Conservation (phyloP, 257 asterid species). For the Verbena officinalis region DNA sequence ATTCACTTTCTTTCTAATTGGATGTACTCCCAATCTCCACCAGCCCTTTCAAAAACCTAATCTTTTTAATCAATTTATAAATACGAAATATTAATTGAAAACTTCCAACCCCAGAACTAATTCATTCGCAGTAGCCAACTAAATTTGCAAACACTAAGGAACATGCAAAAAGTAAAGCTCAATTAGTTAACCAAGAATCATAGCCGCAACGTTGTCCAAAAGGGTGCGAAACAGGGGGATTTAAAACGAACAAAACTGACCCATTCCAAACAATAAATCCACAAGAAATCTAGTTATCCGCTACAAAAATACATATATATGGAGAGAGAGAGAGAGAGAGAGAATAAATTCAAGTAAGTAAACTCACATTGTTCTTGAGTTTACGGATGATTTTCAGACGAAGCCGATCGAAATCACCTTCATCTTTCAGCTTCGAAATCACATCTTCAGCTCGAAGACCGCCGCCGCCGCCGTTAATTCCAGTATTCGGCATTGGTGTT, state of each 20-base stretch:
- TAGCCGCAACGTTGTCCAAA: neutral
- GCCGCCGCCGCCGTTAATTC: slow-evolving; percentile 30
- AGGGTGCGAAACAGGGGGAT: neutral
- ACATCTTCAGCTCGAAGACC: slow-evolving; percentile 51
- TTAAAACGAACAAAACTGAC: slow-evolving; percentile 5
- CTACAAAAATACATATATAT: neutral
- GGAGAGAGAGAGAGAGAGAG: neutral
- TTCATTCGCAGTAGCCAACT: neutral
- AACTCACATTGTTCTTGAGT: slow-evolving; percentile 73
- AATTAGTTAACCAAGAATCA: slow-evolving; percentile 13
- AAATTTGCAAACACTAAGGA: neutral
- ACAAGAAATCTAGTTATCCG: slow-evolving; percentile 3
- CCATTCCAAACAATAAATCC: slow-evolving; percentile 5
- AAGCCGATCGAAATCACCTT: slow-evolving; percentile 84
- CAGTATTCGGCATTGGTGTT: slow-evolving; percentile 35
- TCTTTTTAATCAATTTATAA: neutral
- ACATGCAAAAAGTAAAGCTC: slow-evolving; percentile 10
- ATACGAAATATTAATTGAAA: neutral
- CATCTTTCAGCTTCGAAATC: slow-evolving; percentile 78
- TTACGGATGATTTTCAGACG: slow-evolving; percentile 79
- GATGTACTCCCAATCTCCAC: neutral
- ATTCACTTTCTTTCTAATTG: neutral
- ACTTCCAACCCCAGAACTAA: neutral
- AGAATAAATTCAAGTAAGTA: neutral
- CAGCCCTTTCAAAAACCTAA: neutral